Evolutionary conservation across 768 basidiomycete species (phyloP), one percentile per base, ranked within the genome.

Genomic region (Pleurotus djamor): DNA sequence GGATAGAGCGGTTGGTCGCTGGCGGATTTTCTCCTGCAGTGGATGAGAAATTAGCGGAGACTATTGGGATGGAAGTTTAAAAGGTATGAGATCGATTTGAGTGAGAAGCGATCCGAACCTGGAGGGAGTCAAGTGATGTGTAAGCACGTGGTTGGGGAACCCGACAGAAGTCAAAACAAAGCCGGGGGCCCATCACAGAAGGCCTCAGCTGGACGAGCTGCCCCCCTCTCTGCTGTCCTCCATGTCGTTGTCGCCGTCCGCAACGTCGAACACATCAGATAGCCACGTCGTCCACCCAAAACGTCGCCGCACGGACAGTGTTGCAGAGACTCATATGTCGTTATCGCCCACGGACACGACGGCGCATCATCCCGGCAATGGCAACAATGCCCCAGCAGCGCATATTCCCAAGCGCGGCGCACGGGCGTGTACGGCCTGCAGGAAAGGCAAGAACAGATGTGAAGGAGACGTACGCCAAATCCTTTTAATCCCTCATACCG

Each of bases 381-480:
- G 34, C 34, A 50, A 33, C 28, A 33, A 59, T 44, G 65, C 65
- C 60, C 79, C 74, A 59, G 59, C 72, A 57, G 34, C 78, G n/a
- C 89, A 93, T 72, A 89, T 92, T 64, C 91, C 92, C 47, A 94
- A 94, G 81, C 82, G 92, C 66, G 92, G 92, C n/a, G 90, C 91
- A 58, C 80, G 91, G 63, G 92, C 92, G 57, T 94, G 92, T 71
- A 93, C 92, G 13, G 85, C 88, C 63, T 94, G 92, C 74, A 86
- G 92, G 71, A 92, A 92, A 67, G 92, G 92, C 59, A 95, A 94
- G 80, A 95, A 95, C 79, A 81, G 92, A 71, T 95, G 93, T 70
- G 93, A 95, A 77, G 92, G 92, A 74, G 92, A 93, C 83, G 92
- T 92, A 68, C 70, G 83, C 70, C 63, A 62, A 64, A 65, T 52